phyloP scores from a whole-genome alignment of 1,284 basidiomycete genomes.

The Austroboletus rostrupii region DNA sequence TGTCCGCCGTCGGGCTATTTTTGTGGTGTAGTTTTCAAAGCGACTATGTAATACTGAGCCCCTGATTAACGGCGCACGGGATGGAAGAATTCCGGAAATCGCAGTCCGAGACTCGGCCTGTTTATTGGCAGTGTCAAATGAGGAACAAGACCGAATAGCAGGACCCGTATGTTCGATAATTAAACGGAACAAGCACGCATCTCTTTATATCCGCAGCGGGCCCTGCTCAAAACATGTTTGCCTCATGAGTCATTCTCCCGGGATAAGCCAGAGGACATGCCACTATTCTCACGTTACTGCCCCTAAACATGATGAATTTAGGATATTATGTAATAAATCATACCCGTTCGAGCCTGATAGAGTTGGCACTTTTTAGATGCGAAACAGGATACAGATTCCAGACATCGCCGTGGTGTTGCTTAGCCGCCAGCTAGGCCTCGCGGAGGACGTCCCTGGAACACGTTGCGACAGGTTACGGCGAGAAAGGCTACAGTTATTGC shows the following conservation, averaged over 20 bases:
- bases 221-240: constrained; percentile 5
- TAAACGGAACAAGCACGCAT: constrained; percentile 2
- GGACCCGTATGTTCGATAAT: neutral
- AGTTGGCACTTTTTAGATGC: neutral
- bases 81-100: neutral
- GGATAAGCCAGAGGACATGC: too few species aligned
- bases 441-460: constrained; percentile 1
- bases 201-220: constrained; percentile 9
- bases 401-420: too few species aligned
- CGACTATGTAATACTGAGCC: neutral
- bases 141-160: neutral
- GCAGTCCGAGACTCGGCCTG: neutral
- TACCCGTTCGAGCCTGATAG: neutral
- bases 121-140: neutral
- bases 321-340: neutral
- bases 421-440: neutral
- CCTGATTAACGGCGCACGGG: neutral
- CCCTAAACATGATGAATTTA: too few species aligned
- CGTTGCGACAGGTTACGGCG: constrained; percentile 6
- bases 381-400: too few species aligned
- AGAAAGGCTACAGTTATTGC: neutral
- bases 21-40: neutral
- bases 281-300: too few species aligned
- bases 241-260: too few species aligned
- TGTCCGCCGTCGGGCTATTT: constrained; percentile 17